Conservation (phyloP, 176 grass and related monocot species). For the Olyra latifolia region DNA sequence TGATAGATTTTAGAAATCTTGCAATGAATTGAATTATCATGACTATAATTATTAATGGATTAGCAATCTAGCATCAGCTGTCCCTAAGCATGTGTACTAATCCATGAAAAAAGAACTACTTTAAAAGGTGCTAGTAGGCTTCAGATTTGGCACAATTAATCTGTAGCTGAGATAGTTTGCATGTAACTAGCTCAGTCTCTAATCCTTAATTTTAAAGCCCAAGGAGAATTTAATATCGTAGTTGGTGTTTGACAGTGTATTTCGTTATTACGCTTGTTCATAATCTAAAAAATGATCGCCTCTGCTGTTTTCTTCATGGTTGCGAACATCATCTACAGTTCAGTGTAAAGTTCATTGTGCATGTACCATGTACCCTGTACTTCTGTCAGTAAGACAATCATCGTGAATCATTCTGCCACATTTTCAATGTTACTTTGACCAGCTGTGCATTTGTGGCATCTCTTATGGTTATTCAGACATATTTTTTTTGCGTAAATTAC, state of each 20-base stretch:
- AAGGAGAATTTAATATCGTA: neutral
- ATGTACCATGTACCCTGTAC: neutral
- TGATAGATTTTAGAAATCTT: constrained; percentile 1
- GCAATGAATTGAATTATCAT: neutral
- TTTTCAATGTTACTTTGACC: neutral
- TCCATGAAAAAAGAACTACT: neutral
- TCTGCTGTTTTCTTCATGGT: neutral
- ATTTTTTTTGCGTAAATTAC: neutral
- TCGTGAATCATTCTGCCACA: neutral
- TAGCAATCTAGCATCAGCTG: neutral
- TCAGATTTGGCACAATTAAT: neutral
- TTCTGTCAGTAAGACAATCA: neutral
- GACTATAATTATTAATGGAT: constrained; percentile 2
- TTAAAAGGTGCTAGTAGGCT: neutral
- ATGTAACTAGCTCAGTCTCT: neutral
- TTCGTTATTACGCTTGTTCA: constrained; percentile 3
- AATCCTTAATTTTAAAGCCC: neutral
- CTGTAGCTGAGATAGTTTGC: neutral
- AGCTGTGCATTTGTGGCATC: neutral
- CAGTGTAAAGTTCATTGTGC: constrained; percentile 1
- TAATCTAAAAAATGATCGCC: neutral
- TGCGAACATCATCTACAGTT: neutral
- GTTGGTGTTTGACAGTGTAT: neutral
- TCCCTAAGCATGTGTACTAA: neutral
- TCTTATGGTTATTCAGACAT: neutral